phyloP scores from a whole-genome alignment of 805 yeast species.

The Saccharomycopsis javanensis region DNA sequence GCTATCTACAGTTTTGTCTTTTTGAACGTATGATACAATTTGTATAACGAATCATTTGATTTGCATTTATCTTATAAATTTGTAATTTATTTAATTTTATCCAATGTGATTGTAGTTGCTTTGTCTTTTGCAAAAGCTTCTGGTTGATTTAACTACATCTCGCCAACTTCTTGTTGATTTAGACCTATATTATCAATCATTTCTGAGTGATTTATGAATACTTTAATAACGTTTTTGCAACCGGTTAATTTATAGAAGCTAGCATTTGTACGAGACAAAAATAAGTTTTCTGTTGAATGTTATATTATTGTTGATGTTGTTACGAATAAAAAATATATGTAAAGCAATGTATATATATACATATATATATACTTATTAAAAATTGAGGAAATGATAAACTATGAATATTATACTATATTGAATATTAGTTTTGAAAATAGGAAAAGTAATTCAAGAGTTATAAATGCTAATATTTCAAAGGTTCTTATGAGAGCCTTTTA shows the following conservation, averaged over 20 bases:
- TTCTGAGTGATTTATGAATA: no score
- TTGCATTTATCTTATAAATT: neutral
- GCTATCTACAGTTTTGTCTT: neutral
- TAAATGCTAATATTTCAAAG: neutral
- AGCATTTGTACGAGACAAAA: neutral
- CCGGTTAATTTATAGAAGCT: no score
- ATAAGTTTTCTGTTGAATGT: neutral
- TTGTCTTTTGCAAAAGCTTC: no score
- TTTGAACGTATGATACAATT: conserved; percentile 5
- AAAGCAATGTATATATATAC: no score
- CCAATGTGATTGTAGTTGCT: no score
- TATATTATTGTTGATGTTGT: neutral
- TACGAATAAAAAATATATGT: neutral
- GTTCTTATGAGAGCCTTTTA: neutral
- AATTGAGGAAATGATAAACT: neutral
- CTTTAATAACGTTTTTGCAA: no score
- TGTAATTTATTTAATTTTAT: neutral
- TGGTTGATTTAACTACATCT: no score
- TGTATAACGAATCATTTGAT: neutral
- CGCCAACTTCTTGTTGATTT: no score
- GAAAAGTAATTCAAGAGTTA: neutral
- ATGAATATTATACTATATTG: neutral
- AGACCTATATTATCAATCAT: no score
- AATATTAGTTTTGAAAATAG: neutral
- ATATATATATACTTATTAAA: no score